Evolutionary conservation across 1,139 yeast genomes (phyloP), one percentile per base, ranked within the genome.

Genomic region (Nadsonia commutata): DNA sequence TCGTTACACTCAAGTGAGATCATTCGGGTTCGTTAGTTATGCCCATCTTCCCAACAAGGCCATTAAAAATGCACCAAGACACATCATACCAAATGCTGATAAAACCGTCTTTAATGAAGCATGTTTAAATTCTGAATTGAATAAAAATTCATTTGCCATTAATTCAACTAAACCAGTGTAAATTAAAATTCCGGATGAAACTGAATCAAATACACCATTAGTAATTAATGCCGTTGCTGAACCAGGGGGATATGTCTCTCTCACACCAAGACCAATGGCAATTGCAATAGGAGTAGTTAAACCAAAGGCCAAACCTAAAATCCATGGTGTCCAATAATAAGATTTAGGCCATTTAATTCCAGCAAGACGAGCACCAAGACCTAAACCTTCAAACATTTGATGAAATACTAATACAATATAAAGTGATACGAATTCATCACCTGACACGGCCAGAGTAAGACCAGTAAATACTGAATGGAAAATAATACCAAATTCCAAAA

Each of bases 341-440:
- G 59, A 48, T 21, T 62, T 58, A 22, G 83, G 80, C 86, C 90
- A 83, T 33, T 71, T 66, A 3, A 83, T 76, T 20, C 74, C 70
- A 1, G 95, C 85, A 46, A 86, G 70, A 59, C 96, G 74, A 6
- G 94, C 74, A 43, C 96, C 96, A 54, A 86, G 70, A 53, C 95
- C 96, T 45, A 86, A 69, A 45, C 96, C 96, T 67, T 86, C 96
- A 60, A 86, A 86, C 66, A 81, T 72, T 64, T 86, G 96, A 64
- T 86, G 96, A 73, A 86, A 86, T 2, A 82, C 78, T 44, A 86
- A 62, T 17, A 85, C 96, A 52, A 80, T 72, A 62, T 82, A 86
- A 42, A 86, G 67, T 2, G 86, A 74, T 43, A 67, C 72, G 59
- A 84, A 85, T 58, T 84, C 94, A 49, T 76, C 79, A 27, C 82